Base-by-base conservation (phyloP, 1,139 yeast genomes). In the Debaryomycetaceae sp. region DNA sequence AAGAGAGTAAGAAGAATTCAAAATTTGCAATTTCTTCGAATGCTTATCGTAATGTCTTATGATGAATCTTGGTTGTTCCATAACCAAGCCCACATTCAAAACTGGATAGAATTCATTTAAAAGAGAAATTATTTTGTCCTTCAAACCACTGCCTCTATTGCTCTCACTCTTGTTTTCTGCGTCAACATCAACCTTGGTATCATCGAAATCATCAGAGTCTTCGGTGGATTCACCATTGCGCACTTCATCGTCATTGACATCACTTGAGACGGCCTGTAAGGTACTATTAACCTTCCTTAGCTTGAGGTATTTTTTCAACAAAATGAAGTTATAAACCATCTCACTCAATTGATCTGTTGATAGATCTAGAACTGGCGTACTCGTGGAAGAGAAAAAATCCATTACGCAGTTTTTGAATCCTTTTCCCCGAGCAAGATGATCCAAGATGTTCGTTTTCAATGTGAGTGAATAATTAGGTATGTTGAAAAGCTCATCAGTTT, bases 401-500 rank as follows among this genome's bases (percentile, higher is more conserved):
- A 69, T 56, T 2, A 68, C 66, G 47, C 72, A 68, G 51, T 68
- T 58, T 49, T 66, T 57, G 54, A 75, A 72, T 5, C 74, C 69
- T 47, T 59, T 53, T 1, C 72, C 65, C 51, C 60, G 51, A 42
- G 69, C 61, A 47, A 74, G 44, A 55, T 63, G 58, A 59, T 72
- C 68, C 8, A 76, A 63, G 13, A 78, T 48, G 49, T 84, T 84
- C 0, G 87, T 76, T 51, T 79, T 79, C 45, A 79, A 72, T 14
- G 80, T 79, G 31, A 78, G 51, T 34, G 80, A 73, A 45, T 73
- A 63, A 53, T 72, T 80, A 1, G 87, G 87, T 3, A 81, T 56
- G 40, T 71, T 77, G 24, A 80, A 54, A 6, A 82, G 55, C 54
- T 82, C 84, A 46, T 66, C 60, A 9, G 59, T 46, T 9, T 46